A percentile compares a stretch with the other conserved stretches of the same genome.
phyloP scores from a whole-genome alignment of 2,329 filamentous ascomycete genomes.

The Rutstroemia sp. region DNA sequence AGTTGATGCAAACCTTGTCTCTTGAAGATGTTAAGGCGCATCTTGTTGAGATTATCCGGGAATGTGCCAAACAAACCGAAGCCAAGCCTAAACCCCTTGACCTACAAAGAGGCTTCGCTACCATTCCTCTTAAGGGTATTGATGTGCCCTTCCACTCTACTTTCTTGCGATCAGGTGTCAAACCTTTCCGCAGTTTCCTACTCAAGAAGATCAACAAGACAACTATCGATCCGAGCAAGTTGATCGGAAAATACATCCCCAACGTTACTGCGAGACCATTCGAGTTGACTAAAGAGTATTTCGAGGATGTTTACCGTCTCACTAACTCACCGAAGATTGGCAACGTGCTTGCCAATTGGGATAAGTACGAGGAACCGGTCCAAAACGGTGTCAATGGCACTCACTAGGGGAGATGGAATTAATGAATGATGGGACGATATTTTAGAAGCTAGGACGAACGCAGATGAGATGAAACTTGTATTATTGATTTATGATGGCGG shows the following conservation, averaged over 20 bases:
- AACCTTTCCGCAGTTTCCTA: slow-evolving; percentile 96
- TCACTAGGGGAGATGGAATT: too few species aligned
- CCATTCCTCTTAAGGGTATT: slow-evolving; percentile 92
- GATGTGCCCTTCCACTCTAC: slow-evolving; percentile 99
- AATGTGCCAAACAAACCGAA: slow-evolving; percentile 78
- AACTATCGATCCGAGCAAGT: slow-evolving; percentile 91
- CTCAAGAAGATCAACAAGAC: slow-evolving; percentile 99
- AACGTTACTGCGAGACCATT: slow-evolving; percentile 97
- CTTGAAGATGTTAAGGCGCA: slow-evolving; percentile 89
- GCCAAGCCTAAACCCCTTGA: slow-evolving; percentile 83
- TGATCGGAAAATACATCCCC: slow-evolving; percentile 97
- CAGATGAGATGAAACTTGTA: too few species aligned
- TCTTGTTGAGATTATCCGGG: slow-evolving; percentile 83
- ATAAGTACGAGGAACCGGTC: slow-evolving; percentile 29
- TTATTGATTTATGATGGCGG: too few species aligned
- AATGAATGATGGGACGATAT: too few species aligned
- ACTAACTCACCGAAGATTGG: slow-evolving; percentile 54
- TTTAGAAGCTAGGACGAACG: too few species aligned
- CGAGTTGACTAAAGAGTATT: slow-evolving; percentile 95
- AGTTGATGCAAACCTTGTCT: slow-evolving; percentile 77
- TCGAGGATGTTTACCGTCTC: slow-evolving; percentile 94
- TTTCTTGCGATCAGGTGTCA: slow-evolving; percentile 94
- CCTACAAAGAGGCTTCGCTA: slow-evolving; percentile 91
- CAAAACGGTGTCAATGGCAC: slow-evolving; percentile 25
- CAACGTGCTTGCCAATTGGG: slow-evolving; percentile 30